Evolutionary conservation across 176 grass and related monocot species (phyloP).

Genomic region (bread wheat (Triticum aestivum)): DNA sequence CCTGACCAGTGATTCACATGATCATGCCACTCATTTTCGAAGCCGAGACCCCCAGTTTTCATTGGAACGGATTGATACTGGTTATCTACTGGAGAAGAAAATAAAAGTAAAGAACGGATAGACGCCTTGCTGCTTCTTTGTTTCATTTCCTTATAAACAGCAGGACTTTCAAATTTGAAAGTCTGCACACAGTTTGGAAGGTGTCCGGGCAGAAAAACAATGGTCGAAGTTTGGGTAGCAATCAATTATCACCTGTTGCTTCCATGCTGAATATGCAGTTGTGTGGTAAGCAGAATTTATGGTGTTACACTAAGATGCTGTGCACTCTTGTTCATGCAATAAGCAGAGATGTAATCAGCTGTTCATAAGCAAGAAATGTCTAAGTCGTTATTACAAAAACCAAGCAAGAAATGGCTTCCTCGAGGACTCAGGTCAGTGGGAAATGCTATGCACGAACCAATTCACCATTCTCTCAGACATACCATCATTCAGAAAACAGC

Average conservation of each 20-base stretch:
- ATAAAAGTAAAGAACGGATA: background rate
- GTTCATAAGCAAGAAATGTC: background rate
- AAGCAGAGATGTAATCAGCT: background rate
- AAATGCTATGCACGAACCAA: background rate
- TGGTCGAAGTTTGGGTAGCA: background rate
- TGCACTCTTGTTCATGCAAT: background rate
- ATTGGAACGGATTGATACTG: background rate
- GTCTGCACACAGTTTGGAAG: background rate
- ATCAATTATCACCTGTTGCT: background rate
- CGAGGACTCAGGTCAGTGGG: background rate
- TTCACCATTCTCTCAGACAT: background rate
- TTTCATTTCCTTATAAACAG: background rate
- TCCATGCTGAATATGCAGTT: background rate
- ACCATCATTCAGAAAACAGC: constrained; percentile 15
- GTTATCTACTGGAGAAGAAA: background rate
- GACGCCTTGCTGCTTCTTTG: background rate
- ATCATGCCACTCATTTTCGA: background rate
- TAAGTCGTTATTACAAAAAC: background rate
- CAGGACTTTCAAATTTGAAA: background rate
- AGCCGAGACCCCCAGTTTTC: background rate
- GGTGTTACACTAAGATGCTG: background rate
- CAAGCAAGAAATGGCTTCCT: background rate
- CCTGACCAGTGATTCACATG: background rate
- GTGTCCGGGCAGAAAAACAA: background rate
- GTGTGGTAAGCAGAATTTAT: background rate